These are phyloP conservation scores for Orbilia oligospora DNA, from an alignment of 2,329 filamentous ascomycete species.

Conservation along the genomic window DNA sequence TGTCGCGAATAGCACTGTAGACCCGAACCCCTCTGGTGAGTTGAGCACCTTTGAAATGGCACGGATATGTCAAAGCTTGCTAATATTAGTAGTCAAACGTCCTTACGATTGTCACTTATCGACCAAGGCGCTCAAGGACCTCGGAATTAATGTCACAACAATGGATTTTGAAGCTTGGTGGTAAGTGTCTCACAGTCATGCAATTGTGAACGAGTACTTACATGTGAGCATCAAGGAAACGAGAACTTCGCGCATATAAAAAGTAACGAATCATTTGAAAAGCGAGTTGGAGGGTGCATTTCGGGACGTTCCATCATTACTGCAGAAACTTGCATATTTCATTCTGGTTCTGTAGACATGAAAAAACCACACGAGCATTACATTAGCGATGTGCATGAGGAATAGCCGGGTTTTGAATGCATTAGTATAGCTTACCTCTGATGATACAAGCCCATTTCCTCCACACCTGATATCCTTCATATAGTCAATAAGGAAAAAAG, in stretches of 20 bases:
- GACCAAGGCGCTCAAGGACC: slow-evolving; percentile 78
- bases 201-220: slow-evolving; percentile 71
- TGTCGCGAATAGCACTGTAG: slow-evolving; percentile 79
- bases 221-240: slow-evolving; percentile 68
- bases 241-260: slow-evolving; percentile 58
- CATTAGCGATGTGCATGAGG: slow-evolving; percentile 19
- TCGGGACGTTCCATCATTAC: slow-evolving; percentile 4
- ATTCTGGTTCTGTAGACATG: slow-evolving; percentile 58
- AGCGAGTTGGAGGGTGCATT: neutral
- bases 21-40: slow-evolving; percentile 73
- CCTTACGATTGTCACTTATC: slow-evolving; percentile 92
- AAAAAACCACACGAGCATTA: slow-evolving; percentile 8
- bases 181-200: slow-evolving; percentile 71
- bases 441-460: slow-evolving; percentile 63
- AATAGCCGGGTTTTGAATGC: neutral
- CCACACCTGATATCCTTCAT: slow-evolving; percentile 60
- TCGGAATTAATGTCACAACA: slow-evolving; percentile 82
- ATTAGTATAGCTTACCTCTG: slow-evolving; percentile 45
- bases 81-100: slow-evolving; percentile 73
- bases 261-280: slow-evolving; percentile 29
- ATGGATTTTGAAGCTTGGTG: slow-evolving; percentile 86
- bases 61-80: neutral
- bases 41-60: slow-evolving; percentile 9
- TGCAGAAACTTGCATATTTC: slow-evolving; percentile 52
- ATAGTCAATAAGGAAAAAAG: slow-evolving; percentile 27